These are phyloP conservation scores for Cutaneotrichosporon cutaneum DNA, from an alignment of 1,284 basidiomycete genomes.

Conservation along the genomic window DNA sequence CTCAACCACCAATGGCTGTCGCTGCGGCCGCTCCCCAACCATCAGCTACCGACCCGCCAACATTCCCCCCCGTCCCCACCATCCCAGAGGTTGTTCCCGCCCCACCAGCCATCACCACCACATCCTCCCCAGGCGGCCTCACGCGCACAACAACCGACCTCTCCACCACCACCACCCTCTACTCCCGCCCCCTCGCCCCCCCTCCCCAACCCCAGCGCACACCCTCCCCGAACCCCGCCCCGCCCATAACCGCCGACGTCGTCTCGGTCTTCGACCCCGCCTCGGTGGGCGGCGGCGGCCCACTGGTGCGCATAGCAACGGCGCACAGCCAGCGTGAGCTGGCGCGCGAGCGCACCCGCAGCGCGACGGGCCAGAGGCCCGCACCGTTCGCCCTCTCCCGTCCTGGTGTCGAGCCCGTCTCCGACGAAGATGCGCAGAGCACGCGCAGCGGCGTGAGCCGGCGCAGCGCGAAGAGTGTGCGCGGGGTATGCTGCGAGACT, in stretches of 20 bases:
- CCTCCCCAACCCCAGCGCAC: background rate
- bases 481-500: too few relatives aligned
- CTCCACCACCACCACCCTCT: conserved; percentile 6
- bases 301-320: conserved; percentile 37
- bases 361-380: background rate
- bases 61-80: too few relatives aligned
- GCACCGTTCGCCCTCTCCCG: background rate
- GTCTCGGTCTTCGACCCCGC: conserved; percentile 41
- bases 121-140: background rate
- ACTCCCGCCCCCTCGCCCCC: background rate
- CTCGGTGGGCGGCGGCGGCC: conserved; percentile 40
- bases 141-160: background rate
- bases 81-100: background rate
- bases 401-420: conserved; percentile 3
- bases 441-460: too few relatives aligned
- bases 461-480: background rate
- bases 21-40: too few relatives aligned
- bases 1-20: too few relatives aligned
- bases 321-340: conserved; percentile 24
- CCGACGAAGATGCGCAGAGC: conserved; percentile 1
- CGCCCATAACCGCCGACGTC: conserved; percentile 27
- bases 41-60: background rate
- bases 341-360: background rate
- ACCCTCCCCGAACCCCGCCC: conserved; percentile 13
- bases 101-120: background rate